Conservation (phyloP, 805 yeast genomes). For the Spathaspora passalidarum region DNA sequence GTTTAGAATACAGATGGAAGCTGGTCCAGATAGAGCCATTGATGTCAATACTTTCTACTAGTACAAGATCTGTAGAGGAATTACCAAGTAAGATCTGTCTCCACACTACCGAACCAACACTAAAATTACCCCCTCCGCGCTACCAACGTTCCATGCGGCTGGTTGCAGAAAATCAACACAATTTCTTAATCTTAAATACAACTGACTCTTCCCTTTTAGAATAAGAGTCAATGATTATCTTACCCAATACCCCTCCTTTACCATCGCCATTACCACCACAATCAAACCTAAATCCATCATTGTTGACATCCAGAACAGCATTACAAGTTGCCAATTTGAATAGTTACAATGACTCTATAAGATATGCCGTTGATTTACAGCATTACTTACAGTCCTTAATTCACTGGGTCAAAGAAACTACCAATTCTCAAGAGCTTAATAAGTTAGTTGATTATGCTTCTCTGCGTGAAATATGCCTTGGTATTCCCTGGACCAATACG, state of each 20-base stretch:
- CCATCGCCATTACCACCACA: slow-evolving; percentile 14
- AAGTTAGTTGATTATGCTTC: slow-evolving; percentile 9
- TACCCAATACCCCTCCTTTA: slow-evolving; percentile 33
- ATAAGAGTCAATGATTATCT: slow-evolving; percentile 33
- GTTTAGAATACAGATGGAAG: too few relatives aligned
- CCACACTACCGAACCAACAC: too few relatives aligned
- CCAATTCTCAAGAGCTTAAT: slow-evolving; percentile 17
- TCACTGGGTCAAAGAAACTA: not conserved
- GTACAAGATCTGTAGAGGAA: too few relatives aligned
- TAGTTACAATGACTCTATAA: slow-evolving; percentile 22
- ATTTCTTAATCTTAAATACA: too few relatives aligned
- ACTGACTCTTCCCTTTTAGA: too few relatives aligned
- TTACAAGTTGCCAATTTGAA: slow-evolving; percentile 10
- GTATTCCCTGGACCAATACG: slow-evolving; percentile 16
- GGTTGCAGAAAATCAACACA: too few relatives aligned
- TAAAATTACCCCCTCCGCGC: too few relatives aligned
- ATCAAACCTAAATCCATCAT: not conserved
- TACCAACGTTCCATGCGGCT: too few relatives aligned
- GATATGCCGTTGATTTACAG: slow-evolving; percentile 31
- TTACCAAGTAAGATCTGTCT: too few relatives aligned
- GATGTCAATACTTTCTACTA: too few relatives aligned
- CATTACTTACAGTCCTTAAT: slow-evolving; percentile 19
- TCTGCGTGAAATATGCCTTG: slow-evolving; percentile 2
- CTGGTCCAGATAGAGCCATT: too few relatives aligned
- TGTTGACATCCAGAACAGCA: slow-evolving; percentile 17